Conservation (phyloP, 176 grass and related monocot species). For the Lolium multiflorum region DNA sequence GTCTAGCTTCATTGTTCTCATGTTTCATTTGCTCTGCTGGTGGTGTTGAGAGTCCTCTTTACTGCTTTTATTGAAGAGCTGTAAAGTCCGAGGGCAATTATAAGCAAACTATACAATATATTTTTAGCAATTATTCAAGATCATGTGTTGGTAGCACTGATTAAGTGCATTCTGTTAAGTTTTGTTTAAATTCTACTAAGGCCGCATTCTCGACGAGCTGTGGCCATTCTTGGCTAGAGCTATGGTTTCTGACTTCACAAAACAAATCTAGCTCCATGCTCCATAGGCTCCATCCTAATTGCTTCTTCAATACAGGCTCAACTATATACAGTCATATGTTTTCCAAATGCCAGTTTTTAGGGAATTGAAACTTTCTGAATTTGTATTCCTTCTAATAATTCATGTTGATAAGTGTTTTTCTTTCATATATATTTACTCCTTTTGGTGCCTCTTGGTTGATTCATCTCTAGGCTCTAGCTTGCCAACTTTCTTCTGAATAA, state of each 20-base stretch:
- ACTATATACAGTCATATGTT: background rate
- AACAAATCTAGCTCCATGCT: background rate
- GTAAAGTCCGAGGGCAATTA: background rate
- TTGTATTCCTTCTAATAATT: background rate
- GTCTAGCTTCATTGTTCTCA: background rate
- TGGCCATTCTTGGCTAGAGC: background rate
- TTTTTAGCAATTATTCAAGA: background rate
- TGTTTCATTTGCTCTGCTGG: background rate
- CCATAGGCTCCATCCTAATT: background rate
- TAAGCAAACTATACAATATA: background rate
- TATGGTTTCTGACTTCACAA: background rate
- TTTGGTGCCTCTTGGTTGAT: background rate
- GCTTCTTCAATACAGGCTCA: background rate
- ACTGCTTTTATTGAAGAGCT: background rate
- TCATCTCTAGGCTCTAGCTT: background rate
- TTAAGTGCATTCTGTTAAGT: background rate
- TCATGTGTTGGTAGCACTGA: background rate
- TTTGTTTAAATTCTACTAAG: background rate
- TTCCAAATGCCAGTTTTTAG: background rate
- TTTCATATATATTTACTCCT: background rate
- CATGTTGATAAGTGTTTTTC: background rate
- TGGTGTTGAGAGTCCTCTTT: background rate
- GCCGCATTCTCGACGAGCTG: background rate
- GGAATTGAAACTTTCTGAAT: background rate
- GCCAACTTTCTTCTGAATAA: background rate